Evolutionary conservation across 345 rosid species (phyloP).

Genomic region (Brassica carinata): DNA sequence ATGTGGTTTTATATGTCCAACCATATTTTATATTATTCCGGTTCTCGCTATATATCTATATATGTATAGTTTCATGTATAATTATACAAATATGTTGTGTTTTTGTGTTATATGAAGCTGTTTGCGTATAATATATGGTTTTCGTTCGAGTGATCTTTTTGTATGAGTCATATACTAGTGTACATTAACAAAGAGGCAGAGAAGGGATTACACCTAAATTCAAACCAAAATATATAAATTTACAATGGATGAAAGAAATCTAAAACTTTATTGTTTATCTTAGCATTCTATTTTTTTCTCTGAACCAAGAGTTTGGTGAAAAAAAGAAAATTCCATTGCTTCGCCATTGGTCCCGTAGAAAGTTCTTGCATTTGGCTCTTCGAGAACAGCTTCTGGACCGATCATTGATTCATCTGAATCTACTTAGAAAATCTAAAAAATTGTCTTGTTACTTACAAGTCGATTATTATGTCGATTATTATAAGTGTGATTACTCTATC

Average conservation of each 20-base stretch:
- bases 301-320: conserved; percentile 22
- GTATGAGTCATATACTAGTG: background rate
- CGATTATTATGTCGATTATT: background rate
- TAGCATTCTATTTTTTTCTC: conserved; percentile 39
- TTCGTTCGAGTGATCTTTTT: background rate
- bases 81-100: conserved; percentile 2
- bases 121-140: conserved; percentile 18
- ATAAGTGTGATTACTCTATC: background rate
- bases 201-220: background rate
- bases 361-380: conserved; percentile 38
- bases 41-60: conserved; percentile 10
- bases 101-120: background rate
- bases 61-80: conserved; percentile 4
- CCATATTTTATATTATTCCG: conserved; percentile 31
- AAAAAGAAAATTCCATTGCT: conserved; percentile 25
- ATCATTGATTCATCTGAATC: conserved; percentile 14
- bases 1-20: conserved; percentile 31
- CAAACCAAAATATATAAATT: background rate
- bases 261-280: conserved; percentile 37
- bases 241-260: conserved; percentile 58
- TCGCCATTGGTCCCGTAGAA: conserved; percentile 35
- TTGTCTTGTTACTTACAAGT: too few relatives aligned
- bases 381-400: conserved; percentile 28
- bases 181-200: conserved; percentile 3
- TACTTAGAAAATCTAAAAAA: too few relatives aligned